These are phyloP conservation scores for Martiniozyma asiatica DNA, from an alignment of 1,139 yeast species.

Conservation along the genomic window DNA sequence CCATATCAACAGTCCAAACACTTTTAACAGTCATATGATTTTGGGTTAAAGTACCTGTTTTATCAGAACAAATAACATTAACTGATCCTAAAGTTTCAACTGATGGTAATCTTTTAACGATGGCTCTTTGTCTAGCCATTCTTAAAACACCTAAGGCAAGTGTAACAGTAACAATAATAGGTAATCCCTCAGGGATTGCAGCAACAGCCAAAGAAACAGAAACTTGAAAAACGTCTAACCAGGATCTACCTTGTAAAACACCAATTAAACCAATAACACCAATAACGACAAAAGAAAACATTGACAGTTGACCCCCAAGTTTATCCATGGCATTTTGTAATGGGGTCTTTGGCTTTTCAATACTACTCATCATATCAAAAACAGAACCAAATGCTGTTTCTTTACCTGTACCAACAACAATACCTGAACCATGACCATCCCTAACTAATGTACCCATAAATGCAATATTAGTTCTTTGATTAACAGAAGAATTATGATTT, in stretches of 20 bases:
- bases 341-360: constrained; percentile 94
- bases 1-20: constrained; percentile 68
- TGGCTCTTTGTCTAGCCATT: constrained; percentile 90
- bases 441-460: constrained; percentile 94
- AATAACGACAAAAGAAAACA: constrained; percentile 72
- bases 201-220: constrained; percentile 96
- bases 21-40: constrained; percentile 90
- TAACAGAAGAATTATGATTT: constrained; percentile 18
- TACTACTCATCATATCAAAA: constrained; percentile 85
- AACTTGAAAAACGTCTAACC: constrained; percentile 96
- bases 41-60: constrained; percentile 90
- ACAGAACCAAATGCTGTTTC: constrained; percentile 82
- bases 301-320: constrained; percentile 77
- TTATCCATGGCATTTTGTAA: constrained; percentile 90
- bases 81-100: constrained; percentile 95
- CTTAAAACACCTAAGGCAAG: constrained; percentile 88
- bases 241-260: constrained; percentile 75
- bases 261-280: constrained; percentile 83
- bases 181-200: constrained; percentile 95
- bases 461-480: constrained; percentile 66
- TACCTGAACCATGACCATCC: constrained; percentile 86
- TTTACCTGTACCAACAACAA: constrained; percentile 82
- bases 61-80: constrained; percentile 88
- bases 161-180: constrained; percentile 93
- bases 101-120: constrained; percentile 83